phyloP scores from a whole-genome alignment of 352 stramenopile species.

The Phytophthora tentaculata region DNA sequence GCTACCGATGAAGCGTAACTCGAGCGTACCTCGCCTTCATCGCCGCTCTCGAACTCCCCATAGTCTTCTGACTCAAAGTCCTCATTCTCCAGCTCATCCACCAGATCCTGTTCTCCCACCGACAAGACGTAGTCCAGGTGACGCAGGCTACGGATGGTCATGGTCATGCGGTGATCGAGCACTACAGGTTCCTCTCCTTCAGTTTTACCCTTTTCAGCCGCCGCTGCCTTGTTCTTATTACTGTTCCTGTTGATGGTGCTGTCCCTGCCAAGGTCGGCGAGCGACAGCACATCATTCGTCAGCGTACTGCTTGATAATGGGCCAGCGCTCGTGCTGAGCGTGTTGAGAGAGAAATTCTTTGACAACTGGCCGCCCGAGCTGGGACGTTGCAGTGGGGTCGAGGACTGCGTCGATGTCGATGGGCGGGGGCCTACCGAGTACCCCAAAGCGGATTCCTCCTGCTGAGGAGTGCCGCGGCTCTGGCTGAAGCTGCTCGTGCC shows the following conservation, averaged over 20 bases:
- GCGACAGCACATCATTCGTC: constrained; percentile 56
- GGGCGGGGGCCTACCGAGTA: constrained; percentile 37
- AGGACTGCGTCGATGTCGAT: constrained; percentile 28
- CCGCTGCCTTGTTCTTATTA: constrained; percentile 9
- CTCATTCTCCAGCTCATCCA: constrained; percentile 39
- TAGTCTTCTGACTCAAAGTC: constrained; percentile 34
- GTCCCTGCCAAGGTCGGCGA: constrained; percentile 42
- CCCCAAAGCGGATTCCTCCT: constrained; percentile 20
- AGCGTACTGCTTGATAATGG: constrained; percentile 24
- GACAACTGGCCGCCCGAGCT: constrained; percentile 24
- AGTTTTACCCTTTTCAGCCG: constrained; percentile 6
- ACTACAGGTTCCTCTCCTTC: constrained; percentile 49
- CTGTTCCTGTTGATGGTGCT: not conserved
- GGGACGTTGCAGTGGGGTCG: constrained; percentile 20
- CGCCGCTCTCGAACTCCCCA: constrained; percentile 39
- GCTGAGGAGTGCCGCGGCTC: constrained; percentile 23
- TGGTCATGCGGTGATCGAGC: constrained; percentile 49
- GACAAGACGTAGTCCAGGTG: constrained; percentile 54
- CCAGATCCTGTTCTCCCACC: constrained; percentile 41
- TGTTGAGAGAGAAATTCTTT: constrained; percentile 28
- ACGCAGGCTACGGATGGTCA: constrained; percentile 45
- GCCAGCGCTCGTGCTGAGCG: constrained; percentile 25
- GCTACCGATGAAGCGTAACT: constrained; percentile 65
- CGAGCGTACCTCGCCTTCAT: constrained; percentile 37
- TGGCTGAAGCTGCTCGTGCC: constrained; percentile 27